Evolutionary conservation across 1,139 yeast genomes (phyloP).

Genomic region (Yamadazyma friedrichii): DNA sequence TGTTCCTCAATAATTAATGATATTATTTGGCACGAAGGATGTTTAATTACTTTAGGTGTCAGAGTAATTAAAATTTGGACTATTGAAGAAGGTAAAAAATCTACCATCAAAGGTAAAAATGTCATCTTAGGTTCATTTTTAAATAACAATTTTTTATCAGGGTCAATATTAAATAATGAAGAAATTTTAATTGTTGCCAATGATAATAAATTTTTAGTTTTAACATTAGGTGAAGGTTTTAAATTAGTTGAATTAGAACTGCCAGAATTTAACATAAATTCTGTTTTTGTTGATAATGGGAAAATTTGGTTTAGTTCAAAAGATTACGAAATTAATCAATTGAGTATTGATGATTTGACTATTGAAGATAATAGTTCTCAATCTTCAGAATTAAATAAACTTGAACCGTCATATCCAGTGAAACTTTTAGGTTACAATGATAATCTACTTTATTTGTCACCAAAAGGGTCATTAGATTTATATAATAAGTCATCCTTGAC

Average conservation of each 20-base stretch:
- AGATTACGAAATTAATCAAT: slow-evolving; percentile 11
- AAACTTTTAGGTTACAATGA: slow-evolving; percentile 17
- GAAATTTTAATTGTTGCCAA: slow-evolving; percentile 45
- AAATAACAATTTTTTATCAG: slow-evolving; percentile 46
- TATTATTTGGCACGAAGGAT: slow-evolving; percentile 53
- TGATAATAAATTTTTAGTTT: slow-evolving; percentile 36
- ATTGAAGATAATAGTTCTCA: neutral
- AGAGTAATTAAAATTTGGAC: slow-evolving; percentile 64
- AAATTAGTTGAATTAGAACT: slow-evolving; percentile 19
- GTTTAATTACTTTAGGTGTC: slow-evolving; percentile 54
- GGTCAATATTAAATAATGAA: slow-evolving; percentile 32
- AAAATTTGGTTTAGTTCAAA: slow-evolving; percentile 22
- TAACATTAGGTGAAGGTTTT: slow-evolving; percentile 24
- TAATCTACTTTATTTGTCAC: slow-evolving; percentile 27
- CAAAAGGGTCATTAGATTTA: slow-evolving; percentile 30
- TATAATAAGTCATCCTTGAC: slow-evolving; percentile 14
- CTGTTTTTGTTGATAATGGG: slow-evolving; percentile 23
- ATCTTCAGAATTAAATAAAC: neutral
- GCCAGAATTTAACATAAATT: slow-evolving; percentile 18
- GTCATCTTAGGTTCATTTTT: slow-evolving; percentile 51
- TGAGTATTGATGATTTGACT: slow-evolving; percentile 15
- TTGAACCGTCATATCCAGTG: neutral
- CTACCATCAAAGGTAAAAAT: slow-evolving; percentile 48
- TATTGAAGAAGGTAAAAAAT: slow-evolving; percentile 21
- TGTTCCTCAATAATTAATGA: slow-evolving; percentile 59